Base-by-base conservation (phyloP, 805 yeast genomes). In the Jamesozyma lodderae region DNA sequence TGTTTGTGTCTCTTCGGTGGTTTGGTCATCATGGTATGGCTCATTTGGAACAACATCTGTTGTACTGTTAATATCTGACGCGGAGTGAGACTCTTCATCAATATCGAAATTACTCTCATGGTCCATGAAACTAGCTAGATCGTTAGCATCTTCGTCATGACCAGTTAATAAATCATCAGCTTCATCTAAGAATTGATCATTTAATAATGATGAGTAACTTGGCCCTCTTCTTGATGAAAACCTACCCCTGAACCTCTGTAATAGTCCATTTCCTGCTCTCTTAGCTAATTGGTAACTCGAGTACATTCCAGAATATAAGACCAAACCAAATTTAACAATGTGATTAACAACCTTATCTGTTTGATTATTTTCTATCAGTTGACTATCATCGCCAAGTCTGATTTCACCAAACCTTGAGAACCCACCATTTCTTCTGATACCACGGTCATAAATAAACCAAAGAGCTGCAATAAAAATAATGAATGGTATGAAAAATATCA, bases 361-460 rank as follows among this genome's bases (percentile, higher is more conserved):
- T 6, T 56, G 47, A 46, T 79, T 80, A 44, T 82, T 75, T 53
- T 81, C 88, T 34, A 80, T 72, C 4, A 42, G 71, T 35, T 41
- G 37, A n/a, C n/a, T n/a, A 36, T 75, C 86, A 25, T 78, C 86
- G 35, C 86, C 94, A 33, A 88, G 68, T 46, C 94, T 69, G 42
- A 88, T 88, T 57, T 82, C 94, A 14, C 96, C 96, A 57, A 85
- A 79, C 49, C 83, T 69, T 24, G 74, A 62, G 56, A 80, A 76
- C 0, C 87, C 87, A 18, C 88, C 88, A 54, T 80, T 80, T 48
- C 87, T 68, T 41, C 84, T 75, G 43, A 84, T 76, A 37, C 94
- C 94, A 52, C 79, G 74, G 44, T 82, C 86, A 57, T 82, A 87
- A 17, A 86, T 77, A 54, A 84, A 74, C 72, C 77, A 79, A 1